These are phyloP conservation scores for Berkeleyomyces basicola DNA, from an alignment of 2,329 filamentous ascomycete genomes.

Conservation along the genomic window DNA sequence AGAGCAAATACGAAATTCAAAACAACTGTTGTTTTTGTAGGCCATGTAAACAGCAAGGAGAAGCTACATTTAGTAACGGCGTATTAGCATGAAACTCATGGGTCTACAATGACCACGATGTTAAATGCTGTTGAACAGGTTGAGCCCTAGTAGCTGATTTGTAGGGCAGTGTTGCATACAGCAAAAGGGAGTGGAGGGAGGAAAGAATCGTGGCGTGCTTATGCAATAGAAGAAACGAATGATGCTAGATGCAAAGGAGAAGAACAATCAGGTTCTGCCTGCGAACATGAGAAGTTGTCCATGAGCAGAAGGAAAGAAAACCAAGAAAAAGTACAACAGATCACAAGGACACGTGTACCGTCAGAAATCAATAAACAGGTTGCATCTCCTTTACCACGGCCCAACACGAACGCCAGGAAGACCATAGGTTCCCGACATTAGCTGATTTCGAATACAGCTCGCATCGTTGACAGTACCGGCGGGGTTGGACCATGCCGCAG, in stretches of 20 bases:
- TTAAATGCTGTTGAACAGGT: too few relatives aligned
- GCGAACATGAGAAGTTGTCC: background rate
- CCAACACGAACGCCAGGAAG: conserved; percentile 41
- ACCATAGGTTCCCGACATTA: conserved; percentile 43
- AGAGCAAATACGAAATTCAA: background rate
- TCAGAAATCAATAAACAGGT: background rate
- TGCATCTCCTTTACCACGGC: conserved; percentile 26
- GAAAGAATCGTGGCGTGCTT: background rate
- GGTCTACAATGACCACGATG: too few relatives aligned
- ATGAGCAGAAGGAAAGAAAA: conserved; percentile 14
- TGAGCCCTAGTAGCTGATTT: background rate
- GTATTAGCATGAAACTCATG: too few relatives aligned
- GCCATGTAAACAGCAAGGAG: too few relatives aligned
- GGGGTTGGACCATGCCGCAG: conserved; percentile 47
- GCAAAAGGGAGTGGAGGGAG: background rate
- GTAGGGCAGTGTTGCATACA: background rate
- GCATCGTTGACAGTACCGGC: conserved; percentile 22
- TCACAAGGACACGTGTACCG: too few relatives aligned
- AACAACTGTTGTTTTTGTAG: background rate
- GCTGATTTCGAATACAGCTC: conserved; percentile 43
- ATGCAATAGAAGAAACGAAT: background rate
- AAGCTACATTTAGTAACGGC: too few relatives aligned
- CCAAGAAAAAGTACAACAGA: conserved; percentile 3
- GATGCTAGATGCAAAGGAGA: background rate
- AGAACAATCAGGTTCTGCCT: background rate